Evolutionary conservation across 2,329 filamentous ascomycete species (phyloP), one percentile per base, ranked within the genome.

Genomic region (Fusarium sp.): DNA sequence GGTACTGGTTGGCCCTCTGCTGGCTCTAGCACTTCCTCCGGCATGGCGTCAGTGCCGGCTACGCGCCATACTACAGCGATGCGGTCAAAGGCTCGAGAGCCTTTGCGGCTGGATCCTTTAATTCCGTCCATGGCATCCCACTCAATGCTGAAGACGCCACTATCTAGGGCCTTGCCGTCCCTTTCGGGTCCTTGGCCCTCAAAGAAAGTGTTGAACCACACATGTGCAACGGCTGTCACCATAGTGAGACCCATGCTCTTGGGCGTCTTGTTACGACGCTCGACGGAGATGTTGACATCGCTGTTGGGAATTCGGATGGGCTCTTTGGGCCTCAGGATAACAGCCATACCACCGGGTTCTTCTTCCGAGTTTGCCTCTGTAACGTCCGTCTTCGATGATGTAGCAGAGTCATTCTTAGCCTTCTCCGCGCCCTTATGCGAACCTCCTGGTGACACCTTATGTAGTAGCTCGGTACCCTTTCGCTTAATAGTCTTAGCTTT

Each of bases 141-240:
- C 1, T 84, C 83, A 27, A 88, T 85, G 59, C 81, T 79, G 49
- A 88, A 88, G 4, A 88, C 81, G 13, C 87, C 95, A 11, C 86
- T 92, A 43, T 90, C 85, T 48, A 91, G 85, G 0, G 92, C 84
- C 17, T 83, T 80, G 23, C 92, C 92, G 27, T 82, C 78, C 41
- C 89, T 84, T 74, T 94, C 91, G 0, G 91, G 89, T 0, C 92
- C 91, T 20, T 87, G 82, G 44, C 94, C 94, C 80, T 98, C 96
- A 73, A 98, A 98, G 79, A 90, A 98, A 3, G 90, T 84, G 75
- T 99, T 99, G 83, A 97, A 97, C 96, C 96, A 99, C 17, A 97
- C 92, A 74, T 98, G 95, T 0, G 94, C 94, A 11, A 98, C 90
- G 0, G 94, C 90, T 0, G 95, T 97, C 5, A 97, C 93, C 89